Base-by-base conservation (phyloP, 768 basidiomycete genomes). In the Leccinum subgranulosum region DNA sequence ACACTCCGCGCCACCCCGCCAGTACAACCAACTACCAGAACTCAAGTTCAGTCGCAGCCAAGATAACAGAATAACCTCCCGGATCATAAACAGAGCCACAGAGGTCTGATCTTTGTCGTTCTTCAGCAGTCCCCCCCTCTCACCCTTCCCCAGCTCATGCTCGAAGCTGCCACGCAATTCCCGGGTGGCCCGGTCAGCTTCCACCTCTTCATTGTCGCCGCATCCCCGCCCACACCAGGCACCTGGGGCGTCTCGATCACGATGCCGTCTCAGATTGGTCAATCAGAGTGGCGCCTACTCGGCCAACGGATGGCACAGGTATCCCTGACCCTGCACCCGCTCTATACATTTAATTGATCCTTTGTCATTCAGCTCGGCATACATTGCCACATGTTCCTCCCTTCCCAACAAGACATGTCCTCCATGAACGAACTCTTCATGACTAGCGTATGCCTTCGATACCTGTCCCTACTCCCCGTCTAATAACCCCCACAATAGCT, bases 321-420 rank as follows among this genome's bases (percentile, higher is more conserved):
- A 73, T 60, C 17, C 65, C 51, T 63, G 25, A 45, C 52, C n/a
- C 55, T 51, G 59, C 47, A 25, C 39, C 46, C 36, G 25, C 9
- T 29, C 33, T 36, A 51, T 53, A 41, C 53, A 33, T 53, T 49
- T 55, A 54, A 57, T 57, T 71, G 62, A 72, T 61, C 55, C 48
- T 51, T 55, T 53, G 53, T 46, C 56, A 53, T 47, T 51, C 62
- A 87, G 86, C 74, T 77, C 46, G 71, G 78, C 49, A 82, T 86
- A 48, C 79, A 80, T 55, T 82, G 81, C 61, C 86, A 86, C 66
- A 74, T 87, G 73, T 76, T 86, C 50, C 71, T 83, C 54, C 76
- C 74, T 52, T 64, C 79, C 52, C 74, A 73, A 59, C 75, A 78
- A 54, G 74, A 81, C 61, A 79, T 81, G 77, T 61, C 71, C 8